phyloP scores from a whole-genome alignment of 441 rosid genomes.

The Mallotus japonicus region DNA sequence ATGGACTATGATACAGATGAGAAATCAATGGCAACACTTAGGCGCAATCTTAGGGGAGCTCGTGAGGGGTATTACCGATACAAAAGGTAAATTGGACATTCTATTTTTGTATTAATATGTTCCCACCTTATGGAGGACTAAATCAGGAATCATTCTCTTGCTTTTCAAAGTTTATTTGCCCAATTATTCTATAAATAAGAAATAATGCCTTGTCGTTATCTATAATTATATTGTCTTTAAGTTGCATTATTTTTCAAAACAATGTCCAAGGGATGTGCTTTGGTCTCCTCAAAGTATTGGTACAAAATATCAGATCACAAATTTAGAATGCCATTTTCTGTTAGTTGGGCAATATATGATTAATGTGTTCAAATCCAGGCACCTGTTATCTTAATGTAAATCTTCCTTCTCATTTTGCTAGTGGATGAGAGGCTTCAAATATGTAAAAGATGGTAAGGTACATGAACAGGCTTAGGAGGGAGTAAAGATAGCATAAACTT shows the following conservation, averaged over 20 bases:
- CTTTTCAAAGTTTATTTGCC: constrained; percentile 6
- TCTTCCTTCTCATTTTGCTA: background rate
- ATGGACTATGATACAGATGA: constrained; percentile 99
- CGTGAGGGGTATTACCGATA: constrained; percentile 89
- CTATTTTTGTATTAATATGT: constrained; percentile 8
- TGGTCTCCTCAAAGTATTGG: background rate
- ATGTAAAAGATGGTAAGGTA: background rate
- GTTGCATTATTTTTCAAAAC: background rate
- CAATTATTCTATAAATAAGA: background rate
- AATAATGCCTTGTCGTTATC: background rate
- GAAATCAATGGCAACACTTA: constrained; percentile 96
- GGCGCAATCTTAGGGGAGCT: constrained; percentile 92
- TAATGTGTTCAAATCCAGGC: constrained; percentile 3
- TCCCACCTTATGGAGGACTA: background rate
- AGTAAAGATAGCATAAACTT: background rate
- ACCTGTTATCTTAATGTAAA: background rate
- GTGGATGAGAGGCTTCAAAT: background rate
- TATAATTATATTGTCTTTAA: background rate
- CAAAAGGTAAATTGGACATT: constrained; percentile 59
- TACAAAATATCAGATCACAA: background rate
- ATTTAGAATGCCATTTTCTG: background rate
- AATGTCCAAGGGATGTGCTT: constrained; percentile 10
- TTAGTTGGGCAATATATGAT: constrained; percentile 2
- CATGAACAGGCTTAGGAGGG: constrained; percentile 1
- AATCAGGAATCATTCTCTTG: constrained; percentile 7